These are phyloP conservation scores for Fennellomyces sp. DNA, from an alignment of 371 early-diverging fungal species.

Conservation along the genomic window DNA sequence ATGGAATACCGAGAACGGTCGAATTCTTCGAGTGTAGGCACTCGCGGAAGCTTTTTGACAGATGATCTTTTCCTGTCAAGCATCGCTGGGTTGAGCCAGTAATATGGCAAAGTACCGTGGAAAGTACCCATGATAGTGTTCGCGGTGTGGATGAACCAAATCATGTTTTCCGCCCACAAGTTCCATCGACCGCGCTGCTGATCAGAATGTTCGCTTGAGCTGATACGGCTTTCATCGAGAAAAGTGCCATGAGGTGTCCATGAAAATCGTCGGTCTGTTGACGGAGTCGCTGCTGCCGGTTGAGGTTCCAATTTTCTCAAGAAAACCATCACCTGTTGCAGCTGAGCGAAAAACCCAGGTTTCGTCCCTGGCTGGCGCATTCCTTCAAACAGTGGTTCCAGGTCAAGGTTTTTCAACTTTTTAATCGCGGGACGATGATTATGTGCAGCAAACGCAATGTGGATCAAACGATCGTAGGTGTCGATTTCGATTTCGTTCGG, in stretches of 20 bases:
- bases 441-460: not conserved
- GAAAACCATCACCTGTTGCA: conserved; percentile 3
- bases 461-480: not conserved
- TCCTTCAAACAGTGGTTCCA: conserved; percentile 9
- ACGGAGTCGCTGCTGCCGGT: not conserved
- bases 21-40: conserved; percentile 12
- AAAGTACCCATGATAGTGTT: conserved; percentile 10
- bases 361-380: not conserved
- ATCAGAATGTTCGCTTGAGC: not conserved
- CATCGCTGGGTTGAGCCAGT: conserved; percentile 9
- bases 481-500: no score
- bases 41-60: conserved; percentile 3
- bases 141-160: conserved; percentile 5
- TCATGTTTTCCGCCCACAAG: conserved; percentile 6
- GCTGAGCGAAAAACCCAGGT: not conserved
- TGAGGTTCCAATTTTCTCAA: not conserved
- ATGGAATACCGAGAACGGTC: conserved; percentile 10
- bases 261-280: not conserved
- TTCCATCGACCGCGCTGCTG: not conserved
- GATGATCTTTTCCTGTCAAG: not conserved
- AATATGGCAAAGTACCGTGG: conserved; percentile 11
- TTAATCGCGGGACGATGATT: not conserved
- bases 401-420: not conserved
- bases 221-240: not conserved
- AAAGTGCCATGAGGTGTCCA: not conserved